Conservation (phyloP, 2,329 filamentous ascomycete genomes). For the Aureobasidium melanogenum region DNA sequence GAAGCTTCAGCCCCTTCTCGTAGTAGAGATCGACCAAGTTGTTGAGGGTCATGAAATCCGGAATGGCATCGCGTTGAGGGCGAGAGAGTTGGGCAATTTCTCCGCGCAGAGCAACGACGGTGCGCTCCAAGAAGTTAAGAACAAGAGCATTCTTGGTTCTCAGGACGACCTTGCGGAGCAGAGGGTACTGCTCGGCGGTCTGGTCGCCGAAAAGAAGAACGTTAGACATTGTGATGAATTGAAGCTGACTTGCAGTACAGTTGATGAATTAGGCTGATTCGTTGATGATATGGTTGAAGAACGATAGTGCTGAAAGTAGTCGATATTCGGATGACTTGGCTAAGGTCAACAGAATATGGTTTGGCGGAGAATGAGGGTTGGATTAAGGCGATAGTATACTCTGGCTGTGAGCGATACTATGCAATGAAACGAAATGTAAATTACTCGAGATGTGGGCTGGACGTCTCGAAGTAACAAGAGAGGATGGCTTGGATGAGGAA, state of each 20-base stretch:
- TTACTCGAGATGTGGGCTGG: slow-evolving; percentile 14
- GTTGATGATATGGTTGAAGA: background rate
- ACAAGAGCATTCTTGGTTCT: slow-evolving; percentile 49
- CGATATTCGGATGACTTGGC: slow-evolving; percentile 8
- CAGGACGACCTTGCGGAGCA: slow-evolving; percentile 43
- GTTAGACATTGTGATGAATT: slow-evolving; percentile 30
- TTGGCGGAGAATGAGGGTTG: background rate
- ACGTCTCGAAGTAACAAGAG: slow-evolving; percentile 13
- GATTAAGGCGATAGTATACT: slow-evolving; percentile 4
- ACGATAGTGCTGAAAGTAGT: slow-evolving; percentile 12
- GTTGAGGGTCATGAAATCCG: slow-evolving; percentile 53
- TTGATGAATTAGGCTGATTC: slow-evolving; percentile 11
- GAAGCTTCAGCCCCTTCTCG: slow-evolving; percentile 46
- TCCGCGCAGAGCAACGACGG: slow-evolving; percentile 48
- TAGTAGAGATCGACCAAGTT: slow-evolving; percentile 59
- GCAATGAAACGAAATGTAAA: background rate
- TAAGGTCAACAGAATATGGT: background rate
- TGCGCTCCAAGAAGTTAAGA: slow-evolving; percentile 53
- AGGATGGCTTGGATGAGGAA: slow-evolving; percentile 1
- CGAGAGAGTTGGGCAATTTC: slow-evolving; percentile 51
- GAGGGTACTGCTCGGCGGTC: slow-evolving; percentile 57
- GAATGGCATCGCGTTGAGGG: slow-evolving; percentile 50
- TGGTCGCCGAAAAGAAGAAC: slow-evolving; percentile 62
- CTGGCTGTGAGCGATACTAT: slow-evolving; percentile 13
- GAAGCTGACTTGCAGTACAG: background rate